Percentiles rank a stretch among this genome's conserved stretches.
phyloP scores from a whole-genome alignment of 2,329 filamentous ascomycete species.

The Diaporthe nobilis region DNA sequence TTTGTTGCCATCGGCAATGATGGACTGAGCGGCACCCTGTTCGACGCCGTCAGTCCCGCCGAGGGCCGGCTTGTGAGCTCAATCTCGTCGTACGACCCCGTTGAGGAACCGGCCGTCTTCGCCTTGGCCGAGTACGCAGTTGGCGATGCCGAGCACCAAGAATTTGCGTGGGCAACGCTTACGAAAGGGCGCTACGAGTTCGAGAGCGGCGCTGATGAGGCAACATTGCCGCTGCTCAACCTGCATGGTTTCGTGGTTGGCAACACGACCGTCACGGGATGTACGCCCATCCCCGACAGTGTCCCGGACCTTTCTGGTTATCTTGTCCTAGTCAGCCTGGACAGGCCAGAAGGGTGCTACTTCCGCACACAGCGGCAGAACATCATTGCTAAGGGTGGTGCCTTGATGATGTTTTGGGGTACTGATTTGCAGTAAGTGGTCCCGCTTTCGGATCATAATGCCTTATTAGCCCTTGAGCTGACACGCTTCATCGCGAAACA shows the following conservation, averaged over 20 bases:
- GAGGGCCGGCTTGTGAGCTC: constrained; percentile 15
- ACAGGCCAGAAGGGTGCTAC: not conserved
- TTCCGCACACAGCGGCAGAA: not conserved
- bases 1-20: constrained; percentile 15
- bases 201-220: not conserved
- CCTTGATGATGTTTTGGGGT: constrained; percentile 18
- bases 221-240: not conserved
- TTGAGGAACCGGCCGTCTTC: constrained; percentile 11
- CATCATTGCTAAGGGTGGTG: constrained; percentile 8
- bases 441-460: not conserved
- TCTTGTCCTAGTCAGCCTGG: constrained; percentile 4
- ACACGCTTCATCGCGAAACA: not conserved
- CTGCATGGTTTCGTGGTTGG: not conserved
- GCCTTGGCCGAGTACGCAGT: constrained; percentile 1
- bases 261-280: constrained; percentile 6
- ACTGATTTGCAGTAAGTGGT: constrained; percentile 13
- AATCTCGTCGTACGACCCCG: constrained; percentile 6
- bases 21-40: not conserved
- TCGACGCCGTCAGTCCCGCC: not conserved
- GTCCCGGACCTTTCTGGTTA: constrained; percentile 10
- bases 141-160: not conserved
- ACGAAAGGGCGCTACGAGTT: not conserved
- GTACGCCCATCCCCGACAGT: constrained; percentile 4
- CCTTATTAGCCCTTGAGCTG: not conserved
- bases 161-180: not conserved